Percentiles rank a stretch among this genome's conserved stretches.
Conservation (phyloP, 2,329 filamentous ascomycete species). For the Geoglossum cookeanum region DNA sequence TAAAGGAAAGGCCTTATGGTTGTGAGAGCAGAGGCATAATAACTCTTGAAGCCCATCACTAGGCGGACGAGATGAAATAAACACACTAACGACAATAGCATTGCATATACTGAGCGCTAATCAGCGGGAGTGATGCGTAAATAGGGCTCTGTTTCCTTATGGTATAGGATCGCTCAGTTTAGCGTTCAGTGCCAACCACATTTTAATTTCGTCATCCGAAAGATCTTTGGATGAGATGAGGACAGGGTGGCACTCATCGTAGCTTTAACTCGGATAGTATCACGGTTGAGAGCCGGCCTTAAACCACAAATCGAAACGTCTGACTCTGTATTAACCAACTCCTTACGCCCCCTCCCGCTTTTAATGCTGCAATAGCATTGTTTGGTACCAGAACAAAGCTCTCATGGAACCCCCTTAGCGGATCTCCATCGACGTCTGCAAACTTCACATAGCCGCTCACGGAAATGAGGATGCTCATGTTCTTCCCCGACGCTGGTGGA, state of each 20-base stretch:
- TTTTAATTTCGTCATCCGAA: neutral
- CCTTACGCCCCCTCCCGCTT: constrained; percentile 29
- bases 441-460: constrained; percentile 56
- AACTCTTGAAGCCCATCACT: neutral
- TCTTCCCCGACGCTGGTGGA: constrained; percentile 30
- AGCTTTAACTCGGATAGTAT: too few species aligned
- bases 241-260: too few species aligned
- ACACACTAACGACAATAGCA: neutral
- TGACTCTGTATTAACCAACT: constrained; percentile 53
- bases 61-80: neutral
- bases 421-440: constrained; percentile 40
- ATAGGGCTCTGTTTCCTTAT: too few species aligned
- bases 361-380: constrained; percentile 26
- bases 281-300: constrained; percentile 1
- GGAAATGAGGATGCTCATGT: constrained; percentile 53
- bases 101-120: neutral
- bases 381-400: constrained; percentile 66
- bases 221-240: neutral
- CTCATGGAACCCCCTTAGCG: constrained; percentile 57
- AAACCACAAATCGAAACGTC: constrained; percentile 41
- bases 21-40: neutral
- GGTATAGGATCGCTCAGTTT: neutral
- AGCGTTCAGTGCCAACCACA: neutral
- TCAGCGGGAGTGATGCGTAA: neutral
- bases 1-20: too few species aligned